These are phyloP conservation scores for Penicillium coffeae DNA, from an alignment of 495 filamentous ascomycete species.

Conservation along the genomic window DNA sequence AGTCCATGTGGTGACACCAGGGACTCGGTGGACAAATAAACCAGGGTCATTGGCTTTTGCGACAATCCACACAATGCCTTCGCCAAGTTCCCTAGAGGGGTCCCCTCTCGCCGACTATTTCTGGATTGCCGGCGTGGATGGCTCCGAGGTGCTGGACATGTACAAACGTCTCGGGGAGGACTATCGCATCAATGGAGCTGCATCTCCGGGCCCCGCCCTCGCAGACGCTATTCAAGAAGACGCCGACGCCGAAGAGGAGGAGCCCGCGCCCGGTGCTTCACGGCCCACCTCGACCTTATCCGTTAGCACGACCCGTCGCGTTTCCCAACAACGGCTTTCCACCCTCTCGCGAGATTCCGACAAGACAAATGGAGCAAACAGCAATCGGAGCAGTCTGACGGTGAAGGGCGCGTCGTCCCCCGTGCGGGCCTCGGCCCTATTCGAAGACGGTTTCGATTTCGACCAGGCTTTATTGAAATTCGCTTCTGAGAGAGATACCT, in stretches of 20 bases:
- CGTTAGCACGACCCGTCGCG: conserved; percentile 50
- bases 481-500: conserved; percentile 87
- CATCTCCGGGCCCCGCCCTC: conserved; percentile 51
- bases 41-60: conserved; percentile 14
- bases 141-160: conserved; percentile 48
- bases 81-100: conserved; percentile 37
- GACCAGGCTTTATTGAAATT: conserved; percentile 90
- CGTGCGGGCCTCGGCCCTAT: conserved; percentile 29
- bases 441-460: conserved; percentile 74
- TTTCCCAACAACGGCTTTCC: conserved; percentile 64
- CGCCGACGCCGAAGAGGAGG: conserved; percentile 57
- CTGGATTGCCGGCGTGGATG: conserved; percentile 94
- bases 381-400: conserved; percentile 86
- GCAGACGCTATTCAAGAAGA: conserved; percentile 82
- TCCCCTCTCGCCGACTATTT: conserved; percentile 96
- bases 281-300: conserved; percentile 51
- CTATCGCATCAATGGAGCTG: conserved; percentile 42
- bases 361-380: conserved; percentile 58
- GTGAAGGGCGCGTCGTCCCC: conserved; percentile 58
- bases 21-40: conserved; percentile 13
- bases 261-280: conserved; percentile 29
- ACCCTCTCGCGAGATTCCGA: conserved; percentile 58
- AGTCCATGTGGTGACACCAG: conserved; percentile 35
- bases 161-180: conserved; percentile 50
- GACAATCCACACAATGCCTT: conserved; percentile 23